Percentiles rank a stretch among this genome's conserved stretches.
These are phyloP conservation scores for Colletotrichum coccodes DNA, from an alignment of 2,329 filamentous ascomycete genomes.

Conservation along the genomic window DNA sequence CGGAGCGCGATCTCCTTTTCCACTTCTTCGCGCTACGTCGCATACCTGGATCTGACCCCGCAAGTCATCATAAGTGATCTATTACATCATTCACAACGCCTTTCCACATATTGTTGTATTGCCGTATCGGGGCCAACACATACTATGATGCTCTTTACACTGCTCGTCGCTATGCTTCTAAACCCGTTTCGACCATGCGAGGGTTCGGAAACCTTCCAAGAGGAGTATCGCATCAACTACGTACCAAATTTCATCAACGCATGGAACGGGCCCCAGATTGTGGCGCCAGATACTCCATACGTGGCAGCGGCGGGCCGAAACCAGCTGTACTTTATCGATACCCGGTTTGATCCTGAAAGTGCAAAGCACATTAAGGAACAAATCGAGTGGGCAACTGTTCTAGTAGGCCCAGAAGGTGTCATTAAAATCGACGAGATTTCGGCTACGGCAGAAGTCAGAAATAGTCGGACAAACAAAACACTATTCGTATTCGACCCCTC, in stretches of 20 bases:
- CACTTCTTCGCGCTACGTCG: too few species aligned
- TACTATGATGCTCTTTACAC: neutral
- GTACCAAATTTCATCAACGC: conserved; percentile 17
- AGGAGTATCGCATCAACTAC: conserved; percentile 23
- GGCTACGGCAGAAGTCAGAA: conserved; percentile 10
- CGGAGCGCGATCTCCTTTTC: too few species aligned
- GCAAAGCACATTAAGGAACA: conserved; percentile 31
- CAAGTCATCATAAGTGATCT: too few species aligned
- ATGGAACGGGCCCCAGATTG: conserved; percentile 26
- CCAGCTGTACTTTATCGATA: conserved; percentile 33
- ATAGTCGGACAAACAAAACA: conserved; percentile 5
- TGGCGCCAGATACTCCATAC: conserved; percentile 33
- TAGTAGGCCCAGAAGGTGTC: neutral
- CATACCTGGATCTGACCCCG: too few species aligned
- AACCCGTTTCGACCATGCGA: neutral
- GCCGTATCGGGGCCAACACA: too few species aligned
- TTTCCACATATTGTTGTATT: too few species aligned
- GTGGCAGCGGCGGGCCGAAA: conserved; percentile 28
- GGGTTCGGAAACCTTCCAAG: neutral
- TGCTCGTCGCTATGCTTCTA: neutral
- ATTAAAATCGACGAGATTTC: conserved; percentile 13
- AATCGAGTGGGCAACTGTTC: conserved; percentile 21
- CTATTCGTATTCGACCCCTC: conserved; percentile 30
- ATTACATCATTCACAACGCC: too few species aligned
- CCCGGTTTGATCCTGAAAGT: conserved; percentile 13